phyloP scores from a whole-genome alignment of 371 early-diverging fungal genomes.

The Mortierella sp. region DNA sequence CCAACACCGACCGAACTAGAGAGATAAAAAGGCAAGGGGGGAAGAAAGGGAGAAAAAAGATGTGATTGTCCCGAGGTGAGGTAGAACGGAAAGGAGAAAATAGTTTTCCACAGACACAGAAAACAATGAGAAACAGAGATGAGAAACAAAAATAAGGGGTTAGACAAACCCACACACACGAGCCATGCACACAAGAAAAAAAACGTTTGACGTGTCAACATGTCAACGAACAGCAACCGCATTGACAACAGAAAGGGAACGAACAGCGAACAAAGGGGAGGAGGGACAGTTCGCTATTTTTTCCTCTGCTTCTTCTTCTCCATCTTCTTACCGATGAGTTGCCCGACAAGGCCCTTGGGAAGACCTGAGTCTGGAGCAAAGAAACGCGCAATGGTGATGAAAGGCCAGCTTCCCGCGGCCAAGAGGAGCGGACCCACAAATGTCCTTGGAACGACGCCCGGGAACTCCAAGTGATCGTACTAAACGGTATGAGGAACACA shows the following conservation, averaged over 20 bases:
- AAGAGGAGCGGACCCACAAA: conserved; percentile 86
- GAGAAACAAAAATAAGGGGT: not conserved
- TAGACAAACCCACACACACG: not conserved
- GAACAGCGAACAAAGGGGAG: not conserved
- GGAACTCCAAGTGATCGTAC: conserved; percentile 90
- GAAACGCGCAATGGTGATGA: conserved; percentile 37
- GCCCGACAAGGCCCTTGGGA: conserved; percentile 47
- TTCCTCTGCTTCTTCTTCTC: not conserved
- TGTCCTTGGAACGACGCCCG: conserved; percentile 96
- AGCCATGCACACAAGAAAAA: not conserved
- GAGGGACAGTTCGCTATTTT: too few species aligned
- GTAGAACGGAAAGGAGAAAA: not conserved
- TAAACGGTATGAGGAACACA: conserved; percentile 16
- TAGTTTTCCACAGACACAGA: not conserved
- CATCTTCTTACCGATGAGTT: conserved; percentile 38
- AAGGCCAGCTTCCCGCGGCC: conserved; percentile 57
- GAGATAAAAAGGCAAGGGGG: not conserved
- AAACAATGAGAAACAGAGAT: not conserved
- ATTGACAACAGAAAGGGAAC: not conserved
- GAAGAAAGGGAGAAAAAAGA: not conserved
- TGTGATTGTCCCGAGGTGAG: conserved; percentile 10
- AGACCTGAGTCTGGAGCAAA: conserved; percentile 26
- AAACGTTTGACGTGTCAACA: not conserved
- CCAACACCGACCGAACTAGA: conserved; percentile 70
- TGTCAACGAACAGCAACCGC: not conserved